Base-by-base conservation (phyloP, 2,329 filamentous ascomycete genomes). In the Chaetomium globosum region DNA sequence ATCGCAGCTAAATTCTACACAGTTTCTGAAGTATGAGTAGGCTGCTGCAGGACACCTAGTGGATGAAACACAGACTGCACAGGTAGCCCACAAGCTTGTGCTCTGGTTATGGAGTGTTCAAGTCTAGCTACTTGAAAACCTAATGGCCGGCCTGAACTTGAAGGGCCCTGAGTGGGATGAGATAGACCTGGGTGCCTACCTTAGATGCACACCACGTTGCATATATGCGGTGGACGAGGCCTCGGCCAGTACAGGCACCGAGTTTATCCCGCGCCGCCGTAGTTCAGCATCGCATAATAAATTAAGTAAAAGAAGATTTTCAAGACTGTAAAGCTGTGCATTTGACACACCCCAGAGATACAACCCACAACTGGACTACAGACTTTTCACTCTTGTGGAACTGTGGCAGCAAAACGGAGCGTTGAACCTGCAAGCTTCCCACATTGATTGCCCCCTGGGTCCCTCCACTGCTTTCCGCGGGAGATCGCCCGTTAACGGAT, bases 11-110 rank as follows among this genome's bases (percentile, higher is more conserved):
- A 67, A 64, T 62, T 53, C 62, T 59, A 67, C 36, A 65, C 67
- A 36, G 48, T 67, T 67, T 53, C 60, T 59, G 64, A 62, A 46
- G 36, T 53, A 61, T 52, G 58, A 55, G 55, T 63, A 36, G 57
- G 48, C 59, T 53, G 39, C 52, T 58, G 31, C 52, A 39, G 52
- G 28, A 59, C 36, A 1, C 16, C 53, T 8, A 26, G 13, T 55
- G 63, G 28, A 31, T 49, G 21, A 56, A 33, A 19, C 52, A 19
- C 52, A 57, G 26, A 30, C 43, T 30, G 19, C 23, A 31, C 13
- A 10, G 19, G 53, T 36, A 10, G 19, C 36, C 9, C 53, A 16
- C n/a, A n/a, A 31, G 39, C 3, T 36, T 9, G 12, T 43, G 21
- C 33, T 7, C 36, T 58, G 39, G 55, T 12, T 31, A 13, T 13